These are phyloP conservation scores for Pseudozyma sp. DNA, from an alignment of 1,284 basidiomycete species.

Conservation along the genomic window DNA sequence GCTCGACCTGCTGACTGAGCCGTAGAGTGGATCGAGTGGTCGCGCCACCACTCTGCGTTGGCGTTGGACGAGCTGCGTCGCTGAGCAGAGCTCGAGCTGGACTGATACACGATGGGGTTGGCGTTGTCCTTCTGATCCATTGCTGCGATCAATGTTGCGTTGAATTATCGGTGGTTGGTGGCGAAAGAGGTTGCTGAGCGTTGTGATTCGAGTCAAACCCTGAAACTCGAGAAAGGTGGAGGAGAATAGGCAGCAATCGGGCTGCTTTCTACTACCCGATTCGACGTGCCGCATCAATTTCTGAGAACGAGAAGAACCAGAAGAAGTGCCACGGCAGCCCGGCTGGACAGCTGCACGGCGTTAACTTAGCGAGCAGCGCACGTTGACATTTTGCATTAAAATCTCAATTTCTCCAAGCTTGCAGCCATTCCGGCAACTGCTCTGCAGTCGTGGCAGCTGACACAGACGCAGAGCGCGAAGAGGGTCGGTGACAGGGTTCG, in stretches of 20 bases:
- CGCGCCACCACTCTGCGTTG: constrained; percentile 64
- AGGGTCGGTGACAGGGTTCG: too few species aligned
- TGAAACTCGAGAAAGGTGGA: constrained; percentile 2
- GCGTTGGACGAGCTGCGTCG: constrained; percentile 30
- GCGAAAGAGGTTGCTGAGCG: neutral
- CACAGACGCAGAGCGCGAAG: too few species aligned
- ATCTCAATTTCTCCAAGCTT: neutral
- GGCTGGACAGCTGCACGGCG: too few species aligned
- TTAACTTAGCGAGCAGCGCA: constrained; percentile 11
- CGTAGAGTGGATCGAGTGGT: constrained; percentile 49
- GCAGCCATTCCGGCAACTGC: too few species aligned
- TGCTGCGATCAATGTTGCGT: neutral
- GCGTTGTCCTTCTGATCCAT: constrained; percentile 68
- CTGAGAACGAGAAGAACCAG: too few species aligned
- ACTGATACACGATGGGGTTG: constrained; percentile 69
- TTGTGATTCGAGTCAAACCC: neutral
- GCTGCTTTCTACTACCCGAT: neutral
- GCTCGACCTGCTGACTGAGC: constrained; percentile 12
- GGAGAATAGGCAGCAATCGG: neutral
- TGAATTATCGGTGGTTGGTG: constrained; percentile 1
- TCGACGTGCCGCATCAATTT: neutral
- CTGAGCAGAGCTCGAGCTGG: constrained; percentile 62
- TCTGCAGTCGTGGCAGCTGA: too few species aligned
- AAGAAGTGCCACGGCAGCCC: neutral
- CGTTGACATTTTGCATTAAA: constrained; percentile 16